Base-by-base conservation (phyloP, 1,284 basidiomycete genomes). In the Vanrija sp. region DNA sequence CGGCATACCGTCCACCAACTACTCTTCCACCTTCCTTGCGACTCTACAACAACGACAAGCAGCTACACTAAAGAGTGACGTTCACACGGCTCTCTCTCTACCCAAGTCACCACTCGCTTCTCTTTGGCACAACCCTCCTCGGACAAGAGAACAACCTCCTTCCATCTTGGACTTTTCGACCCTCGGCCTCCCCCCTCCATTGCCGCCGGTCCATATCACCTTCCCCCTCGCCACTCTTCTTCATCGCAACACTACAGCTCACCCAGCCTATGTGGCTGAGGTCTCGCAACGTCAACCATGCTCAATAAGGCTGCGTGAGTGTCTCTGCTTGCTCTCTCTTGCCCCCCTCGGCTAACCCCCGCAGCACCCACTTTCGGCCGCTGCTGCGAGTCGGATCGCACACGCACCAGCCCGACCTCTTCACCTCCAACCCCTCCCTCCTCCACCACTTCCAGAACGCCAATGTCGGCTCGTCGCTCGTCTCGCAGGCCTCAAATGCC, bases 341-440 rank as follows among this genome's bases (percentile, higher is more conserved):
- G 19, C 16, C 41, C n/a, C 6, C 25, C 46, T 42, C 27, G 49
- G 16, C 57, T 45, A 22, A 49, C 44, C 20, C 8, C 10, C 16
- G 0, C 60, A 76, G 74, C 46, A 63, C 66, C 42, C 71, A 74
- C 57, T 62, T 75, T 53, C 70, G 75, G 37, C 73, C 75, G 10
- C 62, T 74, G 49, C 63, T 74, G 57, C 75, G 71, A 25, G 63
- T 72, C 64, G 61, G 25, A 47, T 62, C 23, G 59, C 47, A 51
- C 47, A 49, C 58, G 1, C 49, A 53, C 51, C 58, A 61, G 41
- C 69, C 73, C 16, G 72, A 75, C 45, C 68, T 72, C 41, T 77
- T 77, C 63, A 72, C 75, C 38, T 65, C 71, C 22, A 77, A 77
- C 62, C 69, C 74, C 44, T 70, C 65, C 36, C 61, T 76, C 39